Conservation (phyloP, 192 early-diverging fungal species). For the Umbelopsis ramanniana region DNA sequence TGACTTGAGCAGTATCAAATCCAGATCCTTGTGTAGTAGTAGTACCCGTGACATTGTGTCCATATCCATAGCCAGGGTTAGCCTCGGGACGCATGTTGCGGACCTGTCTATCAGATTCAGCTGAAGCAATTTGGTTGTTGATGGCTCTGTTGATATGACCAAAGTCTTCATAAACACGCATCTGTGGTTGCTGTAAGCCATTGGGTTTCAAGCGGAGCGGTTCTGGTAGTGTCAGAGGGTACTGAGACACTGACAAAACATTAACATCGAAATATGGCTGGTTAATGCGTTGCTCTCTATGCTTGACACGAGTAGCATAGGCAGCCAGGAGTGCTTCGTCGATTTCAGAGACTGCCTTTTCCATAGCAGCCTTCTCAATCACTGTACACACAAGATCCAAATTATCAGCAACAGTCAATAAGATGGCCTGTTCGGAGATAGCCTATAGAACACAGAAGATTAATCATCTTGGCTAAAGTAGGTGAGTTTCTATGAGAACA, state of each 20-base stretch:
- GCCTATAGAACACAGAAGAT: conserved; percentile 39
- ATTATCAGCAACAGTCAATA: conserved; percentile 89
- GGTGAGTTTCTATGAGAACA: neutral
- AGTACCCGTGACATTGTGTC: conserved; percentile 38
- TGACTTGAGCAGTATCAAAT: conserved; percentile 25
- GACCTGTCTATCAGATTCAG: neutral
- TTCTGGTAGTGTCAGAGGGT: conserved; percentile 87
- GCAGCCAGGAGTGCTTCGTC: conserved; percentile 78
- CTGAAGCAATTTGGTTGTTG: conserved; percentile 1
- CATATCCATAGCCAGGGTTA: conserved; percentile 33
- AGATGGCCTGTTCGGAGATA: conserved; percentile 82
- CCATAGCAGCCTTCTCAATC: conserved; percentile 94
- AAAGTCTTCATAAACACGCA: conserved; percentile 90
- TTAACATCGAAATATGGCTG: conserved; percentile 92
- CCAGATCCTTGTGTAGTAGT: neutral
- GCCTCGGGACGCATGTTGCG: conserved; percentile 1
- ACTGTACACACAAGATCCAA: conserved; percentile 93
- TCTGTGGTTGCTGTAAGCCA: conserved; percentile 76
- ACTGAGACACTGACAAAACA: conserved; percentile 76
- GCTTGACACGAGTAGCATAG: conserved; percentile 79
- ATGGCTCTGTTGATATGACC: conserved; percentile 47
- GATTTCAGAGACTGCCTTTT: conserved; percentile 94
- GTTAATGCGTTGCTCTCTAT: conserved; percentile 76
- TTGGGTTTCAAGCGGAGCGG: conserved; percentile 82
- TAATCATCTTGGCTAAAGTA: too few species aligned